phyloP scores from a whole-genome alignment of 2,329 filamentous ascomycete genomes.

The Blastomyces percursus region DNA sequence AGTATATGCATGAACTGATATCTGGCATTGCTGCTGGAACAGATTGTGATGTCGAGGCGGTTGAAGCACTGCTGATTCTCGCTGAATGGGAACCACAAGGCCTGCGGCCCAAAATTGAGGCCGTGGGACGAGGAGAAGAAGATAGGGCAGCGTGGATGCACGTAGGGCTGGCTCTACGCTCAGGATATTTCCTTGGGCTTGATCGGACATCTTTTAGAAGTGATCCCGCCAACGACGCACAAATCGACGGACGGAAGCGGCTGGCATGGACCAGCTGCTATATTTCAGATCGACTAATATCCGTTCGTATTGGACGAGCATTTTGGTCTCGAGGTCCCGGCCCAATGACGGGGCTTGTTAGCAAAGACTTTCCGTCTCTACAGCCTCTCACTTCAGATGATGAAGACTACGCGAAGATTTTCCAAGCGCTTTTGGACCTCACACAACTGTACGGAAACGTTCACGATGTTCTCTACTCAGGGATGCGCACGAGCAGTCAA shows the following conservation, averaged over 20 bases:
- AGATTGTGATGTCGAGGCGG: constrained; percentile 57
- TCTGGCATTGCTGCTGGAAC: constrained; percentile 56
- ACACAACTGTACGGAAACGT: constrained; percentile 64
- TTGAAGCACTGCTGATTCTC: constrained; percentile 57
- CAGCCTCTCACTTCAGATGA: constrained; percentile 48
- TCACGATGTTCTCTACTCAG: constrained; percentile 62
- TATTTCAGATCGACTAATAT: constrained; percentile 56
- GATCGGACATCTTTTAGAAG: constrained; percentile 58
- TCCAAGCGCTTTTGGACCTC: constrained; percentile 60
- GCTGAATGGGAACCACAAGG: constrained; percentile 64
- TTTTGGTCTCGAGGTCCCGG: constrained; percentile 65
- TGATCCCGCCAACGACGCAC: constrained; percentile 48
- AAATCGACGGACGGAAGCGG: constrained; percentile 51
- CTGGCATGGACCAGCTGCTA: constrained; percentile 61
- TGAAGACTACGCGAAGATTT: constrained; percentile 57
- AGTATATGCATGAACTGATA: constrained; percentile 59
- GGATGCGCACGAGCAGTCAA: constrained; percentile 57
- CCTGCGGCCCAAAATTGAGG: constrained; percentile 47
- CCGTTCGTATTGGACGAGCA: constrained; percentile 58
- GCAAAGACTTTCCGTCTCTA: constrained; percentile 57
- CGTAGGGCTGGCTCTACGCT: constrained; percentile 56
- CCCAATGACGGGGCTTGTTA: constrained; percentile 52
- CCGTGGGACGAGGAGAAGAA: constrained; percentile 60
- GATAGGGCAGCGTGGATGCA: constrained; percentile 70
- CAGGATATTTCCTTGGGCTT: constrained; percentile 59